Evolutionary conservation across 257 asterid species (phyloP).

Genomic region (Echites panduratus): DNA sequence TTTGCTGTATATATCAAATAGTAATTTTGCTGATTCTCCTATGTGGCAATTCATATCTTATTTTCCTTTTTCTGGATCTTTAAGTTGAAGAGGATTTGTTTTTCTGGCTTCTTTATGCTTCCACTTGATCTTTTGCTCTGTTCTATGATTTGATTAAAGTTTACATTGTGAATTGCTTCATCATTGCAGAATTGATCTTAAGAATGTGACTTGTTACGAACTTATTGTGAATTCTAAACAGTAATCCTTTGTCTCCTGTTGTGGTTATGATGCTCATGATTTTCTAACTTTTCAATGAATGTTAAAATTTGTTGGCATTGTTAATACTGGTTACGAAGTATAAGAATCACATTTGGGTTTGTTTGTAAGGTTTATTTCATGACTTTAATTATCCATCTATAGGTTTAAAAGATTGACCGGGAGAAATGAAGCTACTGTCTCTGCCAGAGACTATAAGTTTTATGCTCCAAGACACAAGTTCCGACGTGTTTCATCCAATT

Average conservation of each 20-base stretch:
- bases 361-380: conserved; percentile 5
- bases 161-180: neutral
- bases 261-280: neutral
- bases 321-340: neutral
- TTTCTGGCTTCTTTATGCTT: neutral
- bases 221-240: neutral
- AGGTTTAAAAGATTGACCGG: conserved; percentile 96
- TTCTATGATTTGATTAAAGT: neutral
- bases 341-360: neutral
- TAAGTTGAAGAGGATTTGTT: neutral
- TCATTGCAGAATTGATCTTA: neutral
- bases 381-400: neutral
- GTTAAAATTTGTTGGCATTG: neutral
- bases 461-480: conserved; percentile 96
- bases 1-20: neutral
- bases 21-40: neutral
- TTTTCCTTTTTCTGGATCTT: neutral
- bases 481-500: conserved; percentile 68
- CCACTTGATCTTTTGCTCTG: neutral
- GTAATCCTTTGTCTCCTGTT: neutral
- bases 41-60: neutral
- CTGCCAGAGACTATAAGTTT: conserved; percentile 88
- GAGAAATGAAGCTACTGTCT: conserved; percentile 70
- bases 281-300: neutral
- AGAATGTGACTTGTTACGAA: neutral